Evolutionary conservation across 257 asterid genomes (phyloP).

Genomic region (Ehretia macrophylla): DNA sequence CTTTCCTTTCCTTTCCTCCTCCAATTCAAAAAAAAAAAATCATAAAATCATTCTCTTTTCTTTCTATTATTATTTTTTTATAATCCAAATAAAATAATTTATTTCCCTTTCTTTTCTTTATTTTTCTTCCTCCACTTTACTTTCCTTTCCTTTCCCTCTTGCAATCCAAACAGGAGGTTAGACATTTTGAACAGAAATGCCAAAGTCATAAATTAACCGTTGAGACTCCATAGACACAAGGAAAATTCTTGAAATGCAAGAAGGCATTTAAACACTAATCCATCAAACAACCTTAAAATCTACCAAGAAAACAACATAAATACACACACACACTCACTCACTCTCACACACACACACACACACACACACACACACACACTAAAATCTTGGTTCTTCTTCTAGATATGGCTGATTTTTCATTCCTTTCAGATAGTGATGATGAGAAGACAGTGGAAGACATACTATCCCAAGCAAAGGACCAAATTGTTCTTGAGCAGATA

Average conservation of each 20-base stretch:
- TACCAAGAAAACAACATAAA: not conserved
- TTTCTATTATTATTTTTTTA: no score
- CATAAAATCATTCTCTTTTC: no score
- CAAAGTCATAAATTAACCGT: conserved; percentile 17
- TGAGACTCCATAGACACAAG: not conserved
- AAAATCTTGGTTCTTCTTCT: not conserved
- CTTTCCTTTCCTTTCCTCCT: no score
- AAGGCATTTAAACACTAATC: no score
- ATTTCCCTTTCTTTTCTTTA: no score
- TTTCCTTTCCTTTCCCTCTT: no score
- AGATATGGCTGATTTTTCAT: conserved; percentile 55
- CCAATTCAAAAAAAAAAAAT: no score
- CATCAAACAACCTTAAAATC: not conserved
- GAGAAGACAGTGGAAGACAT: conserved; percentile 77
- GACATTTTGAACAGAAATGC: not conserved
- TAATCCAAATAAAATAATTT: no score
- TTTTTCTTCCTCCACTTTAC: no score
- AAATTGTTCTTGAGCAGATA: conserved; percentile 67
- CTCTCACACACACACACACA: not conserved
- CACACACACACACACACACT: not conserved
- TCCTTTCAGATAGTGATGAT: conserved; percentile 73
- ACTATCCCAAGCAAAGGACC: conserved; percentile 74
- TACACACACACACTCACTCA: not conserved
- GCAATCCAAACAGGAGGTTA: no score
- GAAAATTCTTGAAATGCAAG: not conserved